These are phyloP conservation scores for Betula pendula DNA, from an alignment of 306 rosid species.

Conservation along the genomic window DNA sequence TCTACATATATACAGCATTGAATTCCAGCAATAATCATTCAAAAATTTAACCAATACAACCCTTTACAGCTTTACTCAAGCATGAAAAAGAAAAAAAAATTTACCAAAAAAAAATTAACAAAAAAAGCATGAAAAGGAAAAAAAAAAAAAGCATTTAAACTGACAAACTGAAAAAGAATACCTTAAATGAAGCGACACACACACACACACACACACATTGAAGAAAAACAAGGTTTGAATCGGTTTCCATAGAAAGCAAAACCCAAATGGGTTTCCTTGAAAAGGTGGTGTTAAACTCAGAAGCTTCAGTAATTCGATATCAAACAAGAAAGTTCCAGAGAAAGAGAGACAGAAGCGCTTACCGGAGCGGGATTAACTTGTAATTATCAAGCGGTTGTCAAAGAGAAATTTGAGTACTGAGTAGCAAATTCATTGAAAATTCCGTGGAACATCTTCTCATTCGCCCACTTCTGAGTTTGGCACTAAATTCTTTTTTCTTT, in stretches of 20 bases:
- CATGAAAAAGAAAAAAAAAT: not conserved
- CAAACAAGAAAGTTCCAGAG: not conserved
- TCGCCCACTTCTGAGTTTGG: not conserved
- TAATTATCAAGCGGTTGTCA: not conserved
- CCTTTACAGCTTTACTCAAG: not conserved
- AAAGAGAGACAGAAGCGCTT: not conserved
- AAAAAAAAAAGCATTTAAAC: not conserved
- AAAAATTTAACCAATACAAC: not conserved
- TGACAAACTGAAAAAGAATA: not conserved
- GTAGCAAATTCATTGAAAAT: not conserved
- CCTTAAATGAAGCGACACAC: not conserved
- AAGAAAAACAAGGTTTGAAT: not conserved
- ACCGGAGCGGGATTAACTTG: too few relatives aligned
- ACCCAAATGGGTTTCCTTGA: not conserved
- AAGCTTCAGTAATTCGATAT: not conserved
- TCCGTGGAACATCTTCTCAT: not conserved
- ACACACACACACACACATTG: not conserved
- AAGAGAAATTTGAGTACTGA: not conserved
- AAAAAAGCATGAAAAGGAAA: too few relatives aligned
- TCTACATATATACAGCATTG: not conserved
- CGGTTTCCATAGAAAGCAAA: too few relatives aligned
- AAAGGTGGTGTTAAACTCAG: not conserved
- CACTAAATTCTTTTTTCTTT: too few relatives aligned
- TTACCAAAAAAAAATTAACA: too few relatives aligned
- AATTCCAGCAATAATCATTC: not conserved